Evolutionary conservation across 257 asterid genomes (phyloP).

Genomic region (Jacaranda mimosifolia): DNA sequence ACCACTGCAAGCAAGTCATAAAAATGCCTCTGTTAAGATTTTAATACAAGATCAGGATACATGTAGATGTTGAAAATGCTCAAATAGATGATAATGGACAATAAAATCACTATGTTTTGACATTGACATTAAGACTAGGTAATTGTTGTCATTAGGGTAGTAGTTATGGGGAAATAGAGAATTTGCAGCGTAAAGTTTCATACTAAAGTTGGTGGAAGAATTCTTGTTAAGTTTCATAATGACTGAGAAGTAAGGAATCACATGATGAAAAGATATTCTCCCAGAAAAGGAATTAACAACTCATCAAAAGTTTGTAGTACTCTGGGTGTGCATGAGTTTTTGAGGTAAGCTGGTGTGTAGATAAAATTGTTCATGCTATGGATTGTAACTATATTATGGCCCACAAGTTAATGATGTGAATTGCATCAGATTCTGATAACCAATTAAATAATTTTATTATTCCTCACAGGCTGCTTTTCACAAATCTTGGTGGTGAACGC

Average conservation of each 20-base stretch:
- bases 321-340: slow-evolving; percentile 3
- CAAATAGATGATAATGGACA: neutral
- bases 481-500: slow-evolving; percentile 99
- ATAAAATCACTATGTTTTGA: neutral
- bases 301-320: slow-evolving; percentile 10
- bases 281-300: slow-evolving; percentile 12
- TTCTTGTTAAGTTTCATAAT: neutral
- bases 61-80: slow-evolving; percentile 5
- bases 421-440: slow-evolving; percentile 26
- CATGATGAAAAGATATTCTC: neutral
- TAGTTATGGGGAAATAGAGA: slow-evolving; percentile 1
- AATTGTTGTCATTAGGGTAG: neutral
- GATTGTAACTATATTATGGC: slow-evolving; percentile 20
- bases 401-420: slow-evolving; percentile 17
- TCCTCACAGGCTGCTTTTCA: slow-evolving; percentile 75
- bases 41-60: slow-evolving; percentile 4
- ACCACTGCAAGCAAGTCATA: slow-evolving; percentile 2
- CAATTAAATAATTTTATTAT: slow-evolving; percentile 19
- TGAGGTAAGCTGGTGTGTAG: slow-evolving; percentile 18
- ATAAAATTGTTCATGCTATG: slow-evolving; percentile 19
- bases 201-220: neutral
- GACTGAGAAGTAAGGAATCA: neutral
- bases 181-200: neutral
- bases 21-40: slow-evolving; percentile 13
- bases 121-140: neutral